Conservation (phyloP, 2,329 filamentous ascomycete species). For the Colletotrichum camelliae region DNA sequence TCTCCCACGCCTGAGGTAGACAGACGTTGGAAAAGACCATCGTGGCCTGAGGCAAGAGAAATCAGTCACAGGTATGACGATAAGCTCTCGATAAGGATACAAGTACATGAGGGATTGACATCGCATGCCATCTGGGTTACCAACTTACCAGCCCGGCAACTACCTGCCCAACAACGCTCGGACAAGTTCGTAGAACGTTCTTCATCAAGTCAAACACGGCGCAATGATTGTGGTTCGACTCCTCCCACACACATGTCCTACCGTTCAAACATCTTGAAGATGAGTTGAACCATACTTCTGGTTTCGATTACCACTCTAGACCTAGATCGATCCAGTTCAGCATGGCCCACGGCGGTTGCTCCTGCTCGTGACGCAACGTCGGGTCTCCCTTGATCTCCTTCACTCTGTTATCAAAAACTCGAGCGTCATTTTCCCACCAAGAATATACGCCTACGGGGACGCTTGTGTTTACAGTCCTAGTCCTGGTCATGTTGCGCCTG, state of each 20-base stretch:
- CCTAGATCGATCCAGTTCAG: neutral
- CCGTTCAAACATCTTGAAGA: neutral
- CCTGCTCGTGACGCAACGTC: neutral
- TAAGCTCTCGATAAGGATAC: constrained; percentile 18
- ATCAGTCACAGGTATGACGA: neutral
- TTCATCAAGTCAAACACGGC: neutral
- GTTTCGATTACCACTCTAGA: neutral
- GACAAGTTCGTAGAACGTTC: neutral
- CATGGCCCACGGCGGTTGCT: neutral
- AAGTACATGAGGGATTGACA: neutral
- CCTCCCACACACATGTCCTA: neutral
- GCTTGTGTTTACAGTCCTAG: neutral
- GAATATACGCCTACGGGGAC: neutral
- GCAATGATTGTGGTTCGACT: neutral
- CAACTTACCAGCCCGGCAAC: neutral
- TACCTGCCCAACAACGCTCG: neutral
- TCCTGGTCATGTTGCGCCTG: neutral
- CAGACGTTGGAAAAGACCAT: neutral
- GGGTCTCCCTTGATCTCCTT: neutral
- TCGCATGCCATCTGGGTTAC: neutral
- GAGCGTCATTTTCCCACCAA: neutral
- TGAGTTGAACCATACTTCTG: neutral
- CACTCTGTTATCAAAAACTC: neutral
- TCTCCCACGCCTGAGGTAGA: neutral
- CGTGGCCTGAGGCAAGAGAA: constrained; percentile 13